Evolutionary conservation across 2,329 filamentous ascomycete genomes (phyloP), one percentile per base, ranked within the genome.

Genomic region (Aspergillus unguis): DNA sequence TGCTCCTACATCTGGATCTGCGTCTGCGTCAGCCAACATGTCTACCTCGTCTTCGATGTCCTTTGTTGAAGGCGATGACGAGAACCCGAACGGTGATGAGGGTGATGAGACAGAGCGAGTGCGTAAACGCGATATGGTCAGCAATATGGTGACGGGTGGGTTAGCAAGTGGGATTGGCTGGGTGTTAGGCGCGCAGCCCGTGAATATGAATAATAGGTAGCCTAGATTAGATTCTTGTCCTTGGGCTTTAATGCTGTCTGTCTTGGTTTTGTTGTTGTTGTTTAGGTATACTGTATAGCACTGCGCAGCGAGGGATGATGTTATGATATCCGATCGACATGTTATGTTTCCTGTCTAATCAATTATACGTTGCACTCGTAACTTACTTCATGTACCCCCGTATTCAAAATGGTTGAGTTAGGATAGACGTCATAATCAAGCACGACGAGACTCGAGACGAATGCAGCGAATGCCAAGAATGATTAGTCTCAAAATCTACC

Each of bases 101-200:
- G 33, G 26, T 11, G 63, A 58, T n/a, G 66, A 59, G 11, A 63
- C 66, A 27, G 64, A 61, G 1, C 67, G 70, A 38, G 71, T 77
- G 11, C 66, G 77, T 38, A 80, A 79, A 60, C 65, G 77, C 53
- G 77, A 80, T 65, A 68, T 85, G 71, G 81, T 86, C 44, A 82
- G 82, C 53, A 85, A 78, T 69, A 83, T 83, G 67, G 83, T 85
- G 5, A 84, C 80, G 9, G 82, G 81, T 2, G 82, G 81, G 5
- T 66, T 86, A 62, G 82, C 81, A 6, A 83, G 77, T 64, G 84
- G 84, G 7, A 73, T 86, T 62, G 84, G 84, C 6, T 86, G 84
- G 84, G 80, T 86, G 52, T 65, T 86, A 50, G 84, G 84, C 66
- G 75, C 74, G 49, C 74, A 76, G 54, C 74, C 75, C 10, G 70